Conservation (phyloP, 176 grass and related monocot species). For the Zea mays region Zm-B73-REFERENCE-NAM-5.0 NC_050101.1:173527001-173527500, state of each 20-base stretch:
- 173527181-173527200: too few species aligned
- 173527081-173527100: constrained; percentile 42
- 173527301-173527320: background rate
- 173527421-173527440: background rate
- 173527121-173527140: background rate
- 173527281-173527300: background rate
- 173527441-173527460: background rate
- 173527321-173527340: background rate
- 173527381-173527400: background rate
- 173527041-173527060: constrained; percentile 41
- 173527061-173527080: constrained; percentile 32
- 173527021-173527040: constrained; percentile 27
- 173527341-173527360: background rate
- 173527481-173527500: background rate
- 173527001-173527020: background rate
- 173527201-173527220: background rate
- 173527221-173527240: background rate
- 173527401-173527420: background rate
- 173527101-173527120: background rate
- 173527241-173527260: background rate
- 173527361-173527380: background rate
- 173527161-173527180: background rate
- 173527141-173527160: constrained; percentile 13
- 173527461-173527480: background rate
- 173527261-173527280: background rate